A percentile compares a stretch with the other conserved stretches of the same genome.
Evolutionary conservation across 495 filamentous ascomycete genomes (phyloP).

Genomic region (Clohesyomyces aquaticus): DNA sequence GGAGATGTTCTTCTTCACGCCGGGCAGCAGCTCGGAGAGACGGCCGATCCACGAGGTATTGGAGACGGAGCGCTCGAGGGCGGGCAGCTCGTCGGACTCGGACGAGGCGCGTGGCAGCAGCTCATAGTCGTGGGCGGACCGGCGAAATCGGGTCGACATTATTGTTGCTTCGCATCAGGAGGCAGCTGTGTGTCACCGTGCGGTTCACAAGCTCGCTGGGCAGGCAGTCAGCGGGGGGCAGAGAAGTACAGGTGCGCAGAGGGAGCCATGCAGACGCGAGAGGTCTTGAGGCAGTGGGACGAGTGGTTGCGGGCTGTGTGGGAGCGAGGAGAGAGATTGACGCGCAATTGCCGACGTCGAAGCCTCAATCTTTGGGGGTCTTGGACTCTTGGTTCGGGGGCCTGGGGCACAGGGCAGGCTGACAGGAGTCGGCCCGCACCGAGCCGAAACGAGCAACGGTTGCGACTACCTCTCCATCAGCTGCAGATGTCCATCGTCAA

Average conservation of each 20-base stretch:
- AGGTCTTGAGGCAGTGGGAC: no score
- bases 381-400: no score
- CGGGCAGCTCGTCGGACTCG: conserved; percentile 20
- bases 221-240: neutral
- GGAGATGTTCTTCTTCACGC: conserved; percentile 9
- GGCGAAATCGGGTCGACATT: conserved; percentile 33
- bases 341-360: no score
- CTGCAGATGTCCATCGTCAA: no score
- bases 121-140: conserved; percentile 33
- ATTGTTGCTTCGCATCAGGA: neutral
- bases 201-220: neutral
- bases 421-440: no score
- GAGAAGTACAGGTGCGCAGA: neutral
- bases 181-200: neutral
- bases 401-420: no score
- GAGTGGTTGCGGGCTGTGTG: neutral
- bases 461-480: no score
- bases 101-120: conserved; percentile 35
- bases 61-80: conserved; percentile 12
- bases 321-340: neutral
- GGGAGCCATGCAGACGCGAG: neutral
- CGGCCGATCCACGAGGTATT: conserved; percentile 21
- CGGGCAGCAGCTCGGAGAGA: conserved; percentile 1
- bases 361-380: no score
- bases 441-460: no score